phyloP scores from a whole-genome alignment of 805 yeast species.

The Jamesozyma gamospora region DNA sequence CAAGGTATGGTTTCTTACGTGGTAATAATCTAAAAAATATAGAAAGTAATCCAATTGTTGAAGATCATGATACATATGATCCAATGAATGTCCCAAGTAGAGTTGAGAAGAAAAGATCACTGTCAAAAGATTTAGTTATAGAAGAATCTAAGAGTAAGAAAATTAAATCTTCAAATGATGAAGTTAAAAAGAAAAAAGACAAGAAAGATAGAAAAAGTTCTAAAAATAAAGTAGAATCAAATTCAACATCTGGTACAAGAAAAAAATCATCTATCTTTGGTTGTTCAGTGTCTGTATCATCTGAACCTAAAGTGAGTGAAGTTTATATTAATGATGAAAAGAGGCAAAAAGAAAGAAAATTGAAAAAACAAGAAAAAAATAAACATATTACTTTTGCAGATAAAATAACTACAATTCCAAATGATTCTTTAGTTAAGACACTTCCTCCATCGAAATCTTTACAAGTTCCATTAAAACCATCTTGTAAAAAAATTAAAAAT shows the following conservation, averaged over 20 bases:
- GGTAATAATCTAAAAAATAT: background rate
- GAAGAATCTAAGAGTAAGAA: background rate
- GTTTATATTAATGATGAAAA: conserved; percentile 12
- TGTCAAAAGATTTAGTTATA: background rate
- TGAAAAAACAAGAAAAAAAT: conserved; percentile 1
- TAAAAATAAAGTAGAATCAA: background rate
- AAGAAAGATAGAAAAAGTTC: conserved; percentile 4
- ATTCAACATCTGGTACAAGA: conserved; percentile 13
- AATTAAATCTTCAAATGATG: conserved; percentile 1
- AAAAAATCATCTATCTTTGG: conserved; percentile 29
- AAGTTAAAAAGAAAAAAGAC: conserved; percentile 3
- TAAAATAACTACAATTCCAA: conserved; percentile 9
- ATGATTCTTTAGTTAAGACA: background rate
- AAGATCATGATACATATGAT: conserved; percentile 3
- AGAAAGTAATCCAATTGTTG: background rate
- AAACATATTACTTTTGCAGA: conserved; percentile 20
- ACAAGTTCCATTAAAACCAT: background rate
- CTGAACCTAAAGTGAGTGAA: conserved; percentile 3
- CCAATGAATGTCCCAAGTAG: background rate
- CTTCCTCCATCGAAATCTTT: conserved; percentile 2
- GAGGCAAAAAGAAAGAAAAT: conserved; percentile 5
- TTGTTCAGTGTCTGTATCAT: conserved; percentile 11
- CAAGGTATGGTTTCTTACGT: conserved; percentile 22
- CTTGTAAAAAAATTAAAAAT: background rate
- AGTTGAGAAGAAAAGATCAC: background rate